Base-by-base conservation (phyloP, 192 early-diverging fungal genomes). In the Phlyctochytrium arcticum region DNA sequence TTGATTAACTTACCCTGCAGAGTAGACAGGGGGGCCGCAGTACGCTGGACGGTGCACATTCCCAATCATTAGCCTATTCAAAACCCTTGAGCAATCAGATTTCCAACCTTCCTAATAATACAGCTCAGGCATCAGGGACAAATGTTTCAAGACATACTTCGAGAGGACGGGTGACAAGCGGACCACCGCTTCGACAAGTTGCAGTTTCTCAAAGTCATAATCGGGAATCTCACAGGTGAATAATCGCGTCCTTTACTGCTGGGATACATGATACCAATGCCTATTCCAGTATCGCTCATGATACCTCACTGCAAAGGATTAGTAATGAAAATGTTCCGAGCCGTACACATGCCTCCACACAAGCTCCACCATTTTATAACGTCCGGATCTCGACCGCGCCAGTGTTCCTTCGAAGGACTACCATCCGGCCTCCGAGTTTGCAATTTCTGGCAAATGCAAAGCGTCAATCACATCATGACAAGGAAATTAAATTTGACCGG, bases 311-410 rank as follows among this genome's bases (percentile, higher is more conserved):
- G 50, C 24, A 53, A 8, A 27, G 15, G 4, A 29, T 30, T 27
- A 29, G 4, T 27, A 30, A 15, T 27, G 50, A 15, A 21, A 19
- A 27, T 26, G 24, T 26, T 4, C 15, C 15, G 29, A 4, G 2
- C 50, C 4, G 4, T 53, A 15, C 19, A 29, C 15, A 21, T 53
- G 24, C 17, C n/a, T 36, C 48, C 24, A 12, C 61, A 24, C 23
- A 34, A 34, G 55, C 42, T 9, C 56, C 65, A 21, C 56, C 56
- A 10, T 57, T 60, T 24, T 59, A 58, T 30, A 60, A 67, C 36
- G 65, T 67, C 15, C n/a, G 56, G 29, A 10, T 67, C 21, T 58
- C 65, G 2, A 59, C 31, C 21, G 54, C 65, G 2, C 65, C 65
- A 23, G 65, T 67, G 9, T 67, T 67, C 35, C 21, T 67, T 6